Base-by-base conservation (phyloP, 805 yeast genomes). In the Kuraishia cidri region DNA sequence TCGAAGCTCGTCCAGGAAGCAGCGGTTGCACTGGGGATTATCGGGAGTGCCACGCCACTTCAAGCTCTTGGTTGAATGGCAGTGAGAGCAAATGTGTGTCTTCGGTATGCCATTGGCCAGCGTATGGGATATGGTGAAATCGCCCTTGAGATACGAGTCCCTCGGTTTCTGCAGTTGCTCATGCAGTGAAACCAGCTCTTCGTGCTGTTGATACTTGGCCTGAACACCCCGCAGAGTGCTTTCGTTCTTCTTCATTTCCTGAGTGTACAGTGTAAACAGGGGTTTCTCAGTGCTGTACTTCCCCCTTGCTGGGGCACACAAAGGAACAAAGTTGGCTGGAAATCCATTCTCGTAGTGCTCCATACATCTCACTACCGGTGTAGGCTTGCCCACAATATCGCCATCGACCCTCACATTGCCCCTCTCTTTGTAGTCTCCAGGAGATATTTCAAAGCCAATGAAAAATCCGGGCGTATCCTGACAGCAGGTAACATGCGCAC, bases 401-500 rank as follows among this genome's bases (percentile, higher is more conserved):
- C 51, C 56, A 27, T 33, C 41, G 31, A 48, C 27, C 31, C 41
- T 45, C 22, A 48, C 37, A 6, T 38, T 39, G 13, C 28, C 38
- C 29, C 40, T 44, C 26, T 44, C 51, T 7, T 47, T 35, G 8
- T 45, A 48, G 12, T 45, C 45, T 18, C 49, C 39, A 15, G 44
- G 43, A 7, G 36, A 47, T 4, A 75, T 41, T 29, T 57, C 60
- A 43, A 82, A 79, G 2, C 88, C 90, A 30, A 76, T 39, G 35
- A 52, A 50, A 42, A 57, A 63, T n/a, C 60, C 59, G 0, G 58
- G 48, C 5, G 60, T 47, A 34, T 66, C 68, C 36, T 69, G 72
- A 10, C 78, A 78, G 60, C 86, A 80, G 0, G 77, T 77, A 1
- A 70, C 59, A 51, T 78, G 84, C 22, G 56, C 34, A 10, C 43